Conservation (phyloP, 1,284 basidiomycete species). For the Pseudozyma thailandica region DNA sequence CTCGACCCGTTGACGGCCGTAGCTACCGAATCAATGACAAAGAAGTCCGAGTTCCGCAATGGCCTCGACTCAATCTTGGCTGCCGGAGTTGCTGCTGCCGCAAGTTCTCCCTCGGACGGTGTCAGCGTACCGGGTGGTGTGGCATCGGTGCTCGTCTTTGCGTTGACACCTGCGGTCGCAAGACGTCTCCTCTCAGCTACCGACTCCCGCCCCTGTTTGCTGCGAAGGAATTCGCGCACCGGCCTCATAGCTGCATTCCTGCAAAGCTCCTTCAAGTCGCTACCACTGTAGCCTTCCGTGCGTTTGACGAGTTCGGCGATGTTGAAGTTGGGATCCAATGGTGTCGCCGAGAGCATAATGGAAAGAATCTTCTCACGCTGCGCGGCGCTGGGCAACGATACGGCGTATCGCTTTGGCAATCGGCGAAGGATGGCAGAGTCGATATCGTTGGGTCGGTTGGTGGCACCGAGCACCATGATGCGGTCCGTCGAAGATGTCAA, state of each 20-base stretch:
- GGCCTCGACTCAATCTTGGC: slow-evolving; percentile 55
- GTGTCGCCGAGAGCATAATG: slow-evolving; percentile 73
- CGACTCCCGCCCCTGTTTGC: slow-evolving; percentile 52
- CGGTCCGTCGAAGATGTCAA: slow-evolving; percentile 81
- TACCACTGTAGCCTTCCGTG: slow-evolving; percentile 85
- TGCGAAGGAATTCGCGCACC: slow-evolving; percentile 65
- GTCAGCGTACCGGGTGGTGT: slow-evolving; percentile 37
- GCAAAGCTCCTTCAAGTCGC: slow-evolving; percentile 94
- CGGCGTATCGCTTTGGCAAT: slow-evolving; percentile 97
- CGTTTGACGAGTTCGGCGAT: slow-evolving; percentile 77
- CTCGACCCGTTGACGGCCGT: slow-evolving; percentile 45
- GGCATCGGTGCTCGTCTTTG: slow-evolving; percentile 21
- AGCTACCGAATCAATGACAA: slow-evolving; percentile 55
- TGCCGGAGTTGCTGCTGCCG: slow-evolving; percentile 20
- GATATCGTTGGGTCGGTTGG: slow-evolving; percentile 94
- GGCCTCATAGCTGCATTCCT: slow-evolving; percentile 73
- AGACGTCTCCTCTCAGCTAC: slow-evolving; percentile 40
- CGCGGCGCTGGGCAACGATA: slow-evolving; percentile 81
- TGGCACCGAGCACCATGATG: slow-evolving; percentile 93
- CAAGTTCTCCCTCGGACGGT: slow-evolving; percentile 26
- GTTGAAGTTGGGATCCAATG: slow-evolving; percentile 76
- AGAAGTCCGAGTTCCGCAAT: slow-evolving; percentile 63
- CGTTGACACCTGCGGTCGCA: slow-evolving; percentile 24
- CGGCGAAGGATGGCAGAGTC: slow-evolving; percentile 93
- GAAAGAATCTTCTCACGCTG: slow-evolving; percentile 90